These are phyloP conservation scores for Xylariaceae sp. DNA, from an alignment of 2,329 filamentous ascomycete species.

Conservation along the genomic window DNA sequence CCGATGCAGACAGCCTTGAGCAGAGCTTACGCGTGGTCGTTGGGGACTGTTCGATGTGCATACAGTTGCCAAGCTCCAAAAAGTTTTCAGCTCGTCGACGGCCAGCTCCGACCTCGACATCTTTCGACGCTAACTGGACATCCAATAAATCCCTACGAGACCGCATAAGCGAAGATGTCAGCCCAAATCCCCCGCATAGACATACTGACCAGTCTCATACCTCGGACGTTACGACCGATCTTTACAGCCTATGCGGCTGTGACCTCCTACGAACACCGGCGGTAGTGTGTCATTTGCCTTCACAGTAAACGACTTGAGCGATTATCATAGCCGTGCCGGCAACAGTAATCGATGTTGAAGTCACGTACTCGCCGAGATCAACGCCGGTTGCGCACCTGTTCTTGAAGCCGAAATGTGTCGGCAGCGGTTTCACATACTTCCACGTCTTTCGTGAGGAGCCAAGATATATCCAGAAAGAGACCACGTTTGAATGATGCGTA, in stretches of 20 bases:
- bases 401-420: slow-evolving; percentile 38
- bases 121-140: slow-evolving; percentile 39
- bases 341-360: slow-evolving; percentile 41
- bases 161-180: neutral
- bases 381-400: slow-evolving; percentile 39
- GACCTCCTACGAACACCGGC: slow-evolving; percentile 40
- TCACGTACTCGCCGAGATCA: slow-evolving; percentile 38
- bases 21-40: slow-evolving; percentile 32
- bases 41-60: slow-evolving; percentile 31
- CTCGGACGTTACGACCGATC: slow-evolving; percentile 39
- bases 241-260: slow-evolving; percentile 35
- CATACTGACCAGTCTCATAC: slow-evolving; percentile 24
- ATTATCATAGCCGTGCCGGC: slow-evolving; percentile 39
- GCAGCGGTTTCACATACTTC: slow-evolving; percentile 23
- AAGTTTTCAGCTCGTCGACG: slow-evolving; percentile 29
- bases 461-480: slow-evolving; percentile 36
- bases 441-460: neutral
- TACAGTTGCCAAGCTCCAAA: slow-evolving; percentile 35
- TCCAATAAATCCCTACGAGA: slow-evolving; percentile 30
- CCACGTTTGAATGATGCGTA: slow-evolving; percentile 46
- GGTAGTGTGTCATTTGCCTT: slow-evolving; percentile 38
- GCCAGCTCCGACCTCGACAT: slow-evolving; percentile 40
- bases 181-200: neutral
- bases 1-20: slow-evolving; percentile 37
- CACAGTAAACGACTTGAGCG: slow-evolving; percentile 39